Evolutionary conservation across 495 filamentous ascomycete species (phyloP), one percentile per base, ranked within the genome.

Genomic region (Trichocladium antarcticum): DNA sequence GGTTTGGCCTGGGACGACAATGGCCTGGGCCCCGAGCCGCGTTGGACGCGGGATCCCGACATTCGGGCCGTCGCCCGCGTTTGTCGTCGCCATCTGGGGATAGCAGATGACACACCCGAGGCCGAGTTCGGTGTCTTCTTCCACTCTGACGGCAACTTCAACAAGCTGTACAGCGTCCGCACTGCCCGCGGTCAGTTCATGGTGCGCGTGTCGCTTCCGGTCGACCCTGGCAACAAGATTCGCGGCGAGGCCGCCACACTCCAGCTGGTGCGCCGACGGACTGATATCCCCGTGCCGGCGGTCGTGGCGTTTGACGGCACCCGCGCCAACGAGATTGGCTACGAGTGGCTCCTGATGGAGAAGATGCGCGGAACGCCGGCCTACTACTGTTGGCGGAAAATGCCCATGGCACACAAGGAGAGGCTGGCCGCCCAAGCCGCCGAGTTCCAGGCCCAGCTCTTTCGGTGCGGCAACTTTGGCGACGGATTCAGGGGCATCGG

Each of bases 261-360:
- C 7, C 58, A 59, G 6, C 76, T 67, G 52, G 54, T 81, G 5
- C 51, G 60, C 14, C 51, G 57, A 20, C 56, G 58, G 29, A 77
- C 77, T n/a, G 57, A 56, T 6, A 61, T 81, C 2, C 79, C 77
- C 0, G 68, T 79, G 0, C 74, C 79, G 5, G 55, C 57, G 1
- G 65, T 81, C 17, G 51, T 69, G 19, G 68, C 67, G 16, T 78
- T 67, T 35, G 70, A 80, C 43, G 62, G 68, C 16, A 67, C 70
- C 0, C 44, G 49, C 5, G 37, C 65, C 6, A 79, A 74, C 50
- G 62, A 64, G 9, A 58, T 81, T 21, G 73, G 72, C 9, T 78
- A 74, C 50, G 78, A 80, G 65, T 83, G 78, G 78, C 72, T 80
- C 1, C 49, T 82, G 10, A 75, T 80, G 72, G 67, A 69, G 15